These are phyloP conservation scores for Helianthus tuberosus DNA, from an alignment of 129 eudicot species.

Conservation along the genomic window DNA sequence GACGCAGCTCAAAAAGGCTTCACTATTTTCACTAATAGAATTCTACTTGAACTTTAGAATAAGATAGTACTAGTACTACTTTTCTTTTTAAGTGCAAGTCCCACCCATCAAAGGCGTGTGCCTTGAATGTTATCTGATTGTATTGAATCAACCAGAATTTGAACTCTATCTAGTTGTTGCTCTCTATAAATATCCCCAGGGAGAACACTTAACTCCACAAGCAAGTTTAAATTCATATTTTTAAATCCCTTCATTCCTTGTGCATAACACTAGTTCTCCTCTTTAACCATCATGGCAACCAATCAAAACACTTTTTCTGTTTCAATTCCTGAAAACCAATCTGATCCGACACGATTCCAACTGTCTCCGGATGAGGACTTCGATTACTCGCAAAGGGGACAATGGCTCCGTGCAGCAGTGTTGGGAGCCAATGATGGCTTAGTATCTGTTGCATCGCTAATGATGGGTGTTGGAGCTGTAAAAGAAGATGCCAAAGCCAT, in stretches of 20 bases:
- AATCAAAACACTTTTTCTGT: slow-evolving; percentile 10
- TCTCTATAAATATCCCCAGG: slow-evolving; percentile 31
- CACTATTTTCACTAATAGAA: too few species aligned
- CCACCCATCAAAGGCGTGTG: slow-evolving; percentile 37
- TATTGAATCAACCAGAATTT: not conserved
- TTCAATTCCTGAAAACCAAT: slow-evolving; percentile 6
- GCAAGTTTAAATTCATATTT: slow-evolving; percentile 4
- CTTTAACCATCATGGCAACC: slow-evolving; percentile 21
- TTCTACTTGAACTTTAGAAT: too few species aligned
- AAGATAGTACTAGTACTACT: not conserved
- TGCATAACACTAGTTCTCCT: not conserved
- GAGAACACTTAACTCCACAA: slow-evolving; percentile 27
- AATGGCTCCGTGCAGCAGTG: slow-evolving; percentile 45
- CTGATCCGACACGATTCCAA: not conserved
- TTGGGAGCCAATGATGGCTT: slow-evolving; percentile 41
- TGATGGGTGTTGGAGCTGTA: slow-evolving; percentile 45
- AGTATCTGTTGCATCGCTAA: slow-evolving; percentile 34
- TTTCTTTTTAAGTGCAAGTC: slow-evolving; percentile 16
- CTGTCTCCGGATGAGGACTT: slow-evolving; percentile 13
- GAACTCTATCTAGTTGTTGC: not conserved
- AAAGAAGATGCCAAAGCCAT: slow-evolving; percentile 35
- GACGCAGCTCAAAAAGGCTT: too few species aligned
- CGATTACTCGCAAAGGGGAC: slow-evolving; percentile 40
- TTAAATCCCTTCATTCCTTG: not conserved
- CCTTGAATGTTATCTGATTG: slow-evolving; percentile 23